Evolutionary conservation across 768 basidiomycete genomes (phyloP).

Genomic region (Infundibulicybe gibba): DNA sequence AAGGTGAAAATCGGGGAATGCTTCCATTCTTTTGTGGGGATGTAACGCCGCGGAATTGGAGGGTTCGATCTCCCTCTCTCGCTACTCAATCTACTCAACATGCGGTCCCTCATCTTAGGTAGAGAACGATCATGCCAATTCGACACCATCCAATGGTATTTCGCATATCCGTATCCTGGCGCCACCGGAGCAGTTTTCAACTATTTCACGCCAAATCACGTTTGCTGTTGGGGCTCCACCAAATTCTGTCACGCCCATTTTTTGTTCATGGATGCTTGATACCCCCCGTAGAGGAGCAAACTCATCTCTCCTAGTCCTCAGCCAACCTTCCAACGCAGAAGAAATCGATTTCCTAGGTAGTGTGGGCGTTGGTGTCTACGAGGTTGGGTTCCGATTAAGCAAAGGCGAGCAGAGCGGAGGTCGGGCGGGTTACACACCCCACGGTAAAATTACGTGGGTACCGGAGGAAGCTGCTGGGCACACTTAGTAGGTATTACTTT

Average conservation of each 20-base stretch:
- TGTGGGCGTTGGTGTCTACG: conserved; percentile 39
- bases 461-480: neutral
- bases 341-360: conserved; percentile 26
- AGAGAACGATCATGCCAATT: conserved; percentile 26
- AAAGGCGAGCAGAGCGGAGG: conserved; percentile 23
- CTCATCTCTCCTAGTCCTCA: conserved; percentile 27
- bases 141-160: conserved; percentile 46
- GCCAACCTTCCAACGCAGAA: conserved; percentile 27
- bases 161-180: conserved; percentile 45
- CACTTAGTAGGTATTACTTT: too few relatives aligned
- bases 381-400: conserved; percentile 47
- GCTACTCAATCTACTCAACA: neutral
- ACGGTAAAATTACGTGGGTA: conserved; percentile 46
- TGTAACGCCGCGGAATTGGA: conserved; percentile 52
- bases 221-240: conserved; percentile 45
- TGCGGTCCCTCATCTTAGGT: too few relatives aligned
- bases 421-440: conserved; percentile 30
- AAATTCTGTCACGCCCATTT: conserved; percentile 12
- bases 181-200: conserved; percentile 19
- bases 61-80: conserved; percentile 38
- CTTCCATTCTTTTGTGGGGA: conserved; percentile 78
- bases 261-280: conserved; percentile 40
- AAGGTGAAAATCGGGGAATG: conserved; percentile 18
- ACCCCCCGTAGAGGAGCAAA: conserved; percentile 16
- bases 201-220: conserved; percentile 34